These are phyloP conservation scores for Camelina neglecta DNA, from an alignment of 345 rosid species.

Conservation along the genomic window DNA sequence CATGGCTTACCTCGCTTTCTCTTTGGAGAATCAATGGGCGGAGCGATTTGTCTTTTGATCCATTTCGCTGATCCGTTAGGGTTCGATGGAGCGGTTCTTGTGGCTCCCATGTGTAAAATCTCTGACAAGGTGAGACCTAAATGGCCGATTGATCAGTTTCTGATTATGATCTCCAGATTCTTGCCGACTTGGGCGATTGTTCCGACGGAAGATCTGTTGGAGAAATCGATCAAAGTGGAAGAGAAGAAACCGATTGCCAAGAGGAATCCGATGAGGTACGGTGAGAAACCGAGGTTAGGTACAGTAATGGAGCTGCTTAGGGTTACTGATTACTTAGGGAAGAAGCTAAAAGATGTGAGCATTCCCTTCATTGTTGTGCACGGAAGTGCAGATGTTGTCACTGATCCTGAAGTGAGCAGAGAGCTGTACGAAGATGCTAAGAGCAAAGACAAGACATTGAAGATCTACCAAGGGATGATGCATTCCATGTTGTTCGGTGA, in stretches of 20 bases:
- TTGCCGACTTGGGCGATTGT: conserved; percentile 81
- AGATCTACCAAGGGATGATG: conserved; percentile 81
- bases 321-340: conserved; percentile 62
- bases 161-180: conserved; percentile 59
- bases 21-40: conserved; percentile 89
- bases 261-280: conserved; percentile 71
- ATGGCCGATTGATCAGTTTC: conserved; percentile 74
- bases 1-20: conserved; percentile 61
- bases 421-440: conserved; percentile 57
- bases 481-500: conserved; percentile 93
- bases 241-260: conserved; percentile 59
- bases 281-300: conserved; percentile 80
- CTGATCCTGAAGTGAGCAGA: conserved; percentile 77
- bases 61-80: conserved; percentile 61
- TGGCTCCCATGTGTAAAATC: conserved; percentile 89
- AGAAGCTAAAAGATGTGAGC: conserved; percentile 53
- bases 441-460: conserved; percentile 65
- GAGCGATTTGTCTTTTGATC: conserved; percentile 64
- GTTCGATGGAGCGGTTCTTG: conserved; percentile 73
- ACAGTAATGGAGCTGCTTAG: conserved; percentile 75
- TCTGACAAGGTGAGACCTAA: conserved; percentile 72
- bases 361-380: conserved; percentile 74
- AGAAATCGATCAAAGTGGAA: conserved; percentile 65
- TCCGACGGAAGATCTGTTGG: conserved; percentile 68
- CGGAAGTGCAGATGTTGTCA: conserved; percentile 76